Conservation (phyloP, 805 yeast species). For the Kodamaea sagamina region DNA sequence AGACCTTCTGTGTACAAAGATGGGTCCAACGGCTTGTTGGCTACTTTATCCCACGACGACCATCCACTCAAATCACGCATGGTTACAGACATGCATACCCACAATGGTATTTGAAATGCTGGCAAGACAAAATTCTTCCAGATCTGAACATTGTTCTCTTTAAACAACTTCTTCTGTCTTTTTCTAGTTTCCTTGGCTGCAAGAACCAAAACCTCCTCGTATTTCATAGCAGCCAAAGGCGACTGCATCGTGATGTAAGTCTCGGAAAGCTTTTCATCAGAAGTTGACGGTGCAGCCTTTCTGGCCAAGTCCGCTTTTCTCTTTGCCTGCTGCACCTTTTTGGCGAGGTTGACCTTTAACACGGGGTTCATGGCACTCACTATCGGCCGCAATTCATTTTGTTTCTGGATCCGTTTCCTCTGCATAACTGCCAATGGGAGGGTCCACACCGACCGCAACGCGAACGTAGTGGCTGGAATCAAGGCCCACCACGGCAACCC, state of each 20-base stretch:
- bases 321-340: slow-evolving; percentile 43
- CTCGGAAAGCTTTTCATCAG: slow-evolving; percentile 12
- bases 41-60: slow-evolving; percentile 46
- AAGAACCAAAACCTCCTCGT: slow-evolving; percentile 75
- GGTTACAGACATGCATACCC: slow-evolving; percentile 77
- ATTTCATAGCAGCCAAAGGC: slow-evolving; percentile 51
- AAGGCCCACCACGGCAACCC: slow-evolving; percentile 83
- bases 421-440: slow-evolving; percentile 78
- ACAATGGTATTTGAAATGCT: slow-evolving; percentile 79
- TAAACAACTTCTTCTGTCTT: slow-evolving; percentile 72
- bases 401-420: slow-evolving; percentile 66
- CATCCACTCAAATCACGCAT: slow-evolving; percentile 77
- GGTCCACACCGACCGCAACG: slow-evolving; percentile 65
- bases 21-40: slow-evolving; percentile 51
- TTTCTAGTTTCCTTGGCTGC: slow-evolving; percentile 77
- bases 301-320: slow-evolving; percentile 19
- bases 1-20: slow-evolving; percentile 55
- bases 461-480: slow-evolving; percentile 72
- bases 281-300: slow-evolving; percentile 23
- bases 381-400: slow-evolving; percentile 70
- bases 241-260: slow-evolving; percentile 20
- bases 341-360: slow-evolving; percentile 56
- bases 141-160: slow-evolving; percentile 64
- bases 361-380: slow-evolving; percentile 77
- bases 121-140: slow-evolving; percentile 84